phyloP scores from a whole-genome alignment of 345 rosid species.

The Eucalyptus sp. region DNA sequence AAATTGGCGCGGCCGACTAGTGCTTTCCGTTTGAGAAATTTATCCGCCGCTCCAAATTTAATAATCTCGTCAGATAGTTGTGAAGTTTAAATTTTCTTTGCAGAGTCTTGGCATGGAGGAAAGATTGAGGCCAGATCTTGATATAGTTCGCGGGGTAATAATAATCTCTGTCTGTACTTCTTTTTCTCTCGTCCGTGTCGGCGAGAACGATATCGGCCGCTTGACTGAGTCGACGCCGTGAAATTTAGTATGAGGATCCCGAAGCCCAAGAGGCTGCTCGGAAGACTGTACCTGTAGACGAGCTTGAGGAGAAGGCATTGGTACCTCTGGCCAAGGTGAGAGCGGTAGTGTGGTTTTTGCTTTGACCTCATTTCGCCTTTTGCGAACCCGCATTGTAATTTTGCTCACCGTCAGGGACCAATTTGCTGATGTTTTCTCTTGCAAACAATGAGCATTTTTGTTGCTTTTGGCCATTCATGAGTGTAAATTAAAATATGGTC shows the following conservation, averaged over 20 bases:
- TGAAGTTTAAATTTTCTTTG: not conserved
- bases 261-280: constrained; percentile 70
- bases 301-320: constrained; percentile 84
- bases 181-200: not conserved
- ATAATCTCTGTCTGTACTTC: not conserved
- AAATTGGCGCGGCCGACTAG: not conserved
- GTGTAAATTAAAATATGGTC: constrained; percentile 6
- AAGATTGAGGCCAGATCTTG: constrained; percentile 30
- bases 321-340: constrained; percentile 81
- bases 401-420: not conserved
- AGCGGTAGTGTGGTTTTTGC: not conserved
- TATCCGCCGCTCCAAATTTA: not conserved
- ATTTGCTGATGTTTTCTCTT: not conserved
- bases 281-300: constrained; percentile 62
- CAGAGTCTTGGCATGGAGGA: constrained; percentile 9
- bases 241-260: constrained; percentile 74
- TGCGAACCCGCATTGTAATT: not conserved
- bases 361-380: not conserved
- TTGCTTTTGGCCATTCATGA: not conserved
- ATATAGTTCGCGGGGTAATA: constrained; percentile 46
- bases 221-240: not conserved
- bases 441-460: not conserved
- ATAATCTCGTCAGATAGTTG: not conserved
- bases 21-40: not conserved
- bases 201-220: too few species aligned